phyloP scores from a whole-genome alignment of 2,329 filamentous ascomycete genomes.

The Hypoxylon sp. region DNA sequence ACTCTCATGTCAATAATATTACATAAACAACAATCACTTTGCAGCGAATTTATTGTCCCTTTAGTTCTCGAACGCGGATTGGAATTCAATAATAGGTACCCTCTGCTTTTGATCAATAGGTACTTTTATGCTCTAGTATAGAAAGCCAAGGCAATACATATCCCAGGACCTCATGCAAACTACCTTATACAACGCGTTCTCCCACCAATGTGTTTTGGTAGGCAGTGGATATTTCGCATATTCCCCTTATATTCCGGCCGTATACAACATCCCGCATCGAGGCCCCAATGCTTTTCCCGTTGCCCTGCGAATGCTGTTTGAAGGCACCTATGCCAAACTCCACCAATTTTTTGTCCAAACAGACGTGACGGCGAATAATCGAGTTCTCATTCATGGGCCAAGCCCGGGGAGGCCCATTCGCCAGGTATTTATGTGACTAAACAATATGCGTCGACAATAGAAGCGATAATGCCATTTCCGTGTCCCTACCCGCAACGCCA shows the following conservation, averaged over 20 bases:
- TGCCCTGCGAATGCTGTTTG: constrained; percentile 34
- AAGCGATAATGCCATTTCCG: constrained; percentile 38
- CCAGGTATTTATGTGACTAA: constrained; percentile 30
- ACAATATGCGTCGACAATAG: constrained; percentile 44
- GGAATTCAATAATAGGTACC: constrained; percentile 21
- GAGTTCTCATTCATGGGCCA: constrained; percentile 1
- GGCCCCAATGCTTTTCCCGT: constrained; percentile 32
- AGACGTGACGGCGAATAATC: constrained; percentile 7
- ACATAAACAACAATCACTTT: too few relatives aligned
- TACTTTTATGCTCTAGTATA: constrained; percentile 16
- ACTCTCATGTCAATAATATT: neutral
- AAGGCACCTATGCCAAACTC: constrained; percentile 32
- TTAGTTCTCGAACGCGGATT: neutral
- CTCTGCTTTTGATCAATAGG: constrained; percentile 29
- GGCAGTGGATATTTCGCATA: constrained; percentile 19
- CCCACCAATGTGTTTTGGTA: constrained; percentile 13
- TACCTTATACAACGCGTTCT: constrained; percentile 41
- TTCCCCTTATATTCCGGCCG: constrained; percentile 27
- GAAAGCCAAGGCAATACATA: constrained; percentile 32
- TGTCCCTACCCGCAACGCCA: constrained; percentile 39
- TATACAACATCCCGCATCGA: constrained; percentile 24
- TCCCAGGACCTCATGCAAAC: constrained; percentile 35
- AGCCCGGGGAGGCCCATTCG: neutral
- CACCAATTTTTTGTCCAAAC: constrained; percentile 19
- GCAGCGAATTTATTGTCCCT: neutral